Evolutionary conservation across 106 monocot species (phyloP).

Genomic region (Vanilla planifolia): DNA sequence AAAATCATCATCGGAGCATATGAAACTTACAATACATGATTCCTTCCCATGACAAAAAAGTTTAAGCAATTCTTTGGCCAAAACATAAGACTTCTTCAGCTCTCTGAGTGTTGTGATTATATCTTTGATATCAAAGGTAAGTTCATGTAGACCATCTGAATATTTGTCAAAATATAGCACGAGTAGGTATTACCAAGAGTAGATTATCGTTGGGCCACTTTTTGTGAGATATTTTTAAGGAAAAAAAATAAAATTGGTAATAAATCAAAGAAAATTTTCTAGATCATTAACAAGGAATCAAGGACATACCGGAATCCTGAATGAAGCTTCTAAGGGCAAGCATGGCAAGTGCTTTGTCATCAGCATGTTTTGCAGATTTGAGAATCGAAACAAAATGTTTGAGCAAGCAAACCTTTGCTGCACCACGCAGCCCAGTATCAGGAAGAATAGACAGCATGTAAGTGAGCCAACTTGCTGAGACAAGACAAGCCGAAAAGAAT

Average conservation of each 20-base stretch:
- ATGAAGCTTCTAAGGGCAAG: conserved; percentile 53
- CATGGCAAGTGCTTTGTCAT: conserved; percentile 55
- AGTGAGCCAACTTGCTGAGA: conserved; percentile 48
- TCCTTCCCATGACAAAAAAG: conserved; percentile 48
- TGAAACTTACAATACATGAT: conserved; percentile 38
- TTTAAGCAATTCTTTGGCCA: conserved; percentile 52
- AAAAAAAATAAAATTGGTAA: no score
- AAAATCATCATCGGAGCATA: not conserved
- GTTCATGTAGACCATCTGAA: conserved; percentile 49
- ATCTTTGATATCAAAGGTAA: conserved; percentile 43
- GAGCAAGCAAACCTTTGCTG: conserved; percentile 46
- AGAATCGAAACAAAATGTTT: conserved; percentile 26
- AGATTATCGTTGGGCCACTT: not conserved
- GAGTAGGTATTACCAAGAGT: not conserved
- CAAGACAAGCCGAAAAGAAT: conserved; percentile 44
- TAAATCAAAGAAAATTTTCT: not conserved
- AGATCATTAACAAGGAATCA: not conserved
- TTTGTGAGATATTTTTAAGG: no score
- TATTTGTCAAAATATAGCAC: conserved; percentile 4
- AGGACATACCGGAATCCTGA: conserved; percentile 36
- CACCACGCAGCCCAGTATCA: conserved; percentile 51
- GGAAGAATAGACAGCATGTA: conserved; percentile 55
- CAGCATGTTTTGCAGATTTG: conserved; percentile 27
- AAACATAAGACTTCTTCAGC: conserved; percentile 39
- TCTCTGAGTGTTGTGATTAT: conserved; percentile 46